These are phyloP conservation scores for Puccinia hordei DNA, from an alignment of 1,284 basidiomycete species.

Conservation along the genomic window DNA sequence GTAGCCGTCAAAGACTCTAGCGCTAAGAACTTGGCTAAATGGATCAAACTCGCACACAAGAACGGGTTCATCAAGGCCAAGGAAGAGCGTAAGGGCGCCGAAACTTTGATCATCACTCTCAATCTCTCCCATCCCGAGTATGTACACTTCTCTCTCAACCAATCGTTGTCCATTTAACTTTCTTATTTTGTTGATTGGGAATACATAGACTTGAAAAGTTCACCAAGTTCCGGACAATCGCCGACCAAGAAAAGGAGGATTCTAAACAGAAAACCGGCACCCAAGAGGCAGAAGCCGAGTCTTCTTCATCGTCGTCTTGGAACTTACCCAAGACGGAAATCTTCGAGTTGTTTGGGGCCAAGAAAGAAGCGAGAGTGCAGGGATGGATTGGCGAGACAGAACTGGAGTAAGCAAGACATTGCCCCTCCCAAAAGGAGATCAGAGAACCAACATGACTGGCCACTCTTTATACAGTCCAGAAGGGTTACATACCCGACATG, in stretches of 20 bases:
- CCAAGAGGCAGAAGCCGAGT: background rate
- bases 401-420: background rate
- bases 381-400: background rate
- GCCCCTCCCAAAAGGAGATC: background rate
- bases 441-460: background rate
- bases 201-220: background rate
- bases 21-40: slow-evolving; percentile 27
- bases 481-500: slow-evolving; percentile 21
- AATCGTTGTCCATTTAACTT: background rate
- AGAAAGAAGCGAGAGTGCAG: background rate
- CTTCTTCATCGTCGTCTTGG: background rate
- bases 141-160: background rate
- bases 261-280: background rate
- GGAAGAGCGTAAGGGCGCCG: slow-evolving; percentile 41
- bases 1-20: slow-evolving; percentile 40
- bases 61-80: slow-evolving; percentile 22
- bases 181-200: background rate
- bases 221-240: slow-evolving; percentile 33
- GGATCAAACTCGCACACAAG: slow-evolving; percentile 34
- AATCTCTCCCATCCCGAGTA: slow-evolving; percentile 17
- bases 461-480: background rate
- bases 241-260: slow-evolving; percentile 29
- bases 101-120: slow-evolving; percentile 7
- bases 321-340: background rate
- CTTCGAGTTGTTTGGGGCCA: background rate